phyloP scores from a whole-genome alignment of 2,329 filamentous ascomycete genomes.

The Macroventuria anomochaeta region DNA sequence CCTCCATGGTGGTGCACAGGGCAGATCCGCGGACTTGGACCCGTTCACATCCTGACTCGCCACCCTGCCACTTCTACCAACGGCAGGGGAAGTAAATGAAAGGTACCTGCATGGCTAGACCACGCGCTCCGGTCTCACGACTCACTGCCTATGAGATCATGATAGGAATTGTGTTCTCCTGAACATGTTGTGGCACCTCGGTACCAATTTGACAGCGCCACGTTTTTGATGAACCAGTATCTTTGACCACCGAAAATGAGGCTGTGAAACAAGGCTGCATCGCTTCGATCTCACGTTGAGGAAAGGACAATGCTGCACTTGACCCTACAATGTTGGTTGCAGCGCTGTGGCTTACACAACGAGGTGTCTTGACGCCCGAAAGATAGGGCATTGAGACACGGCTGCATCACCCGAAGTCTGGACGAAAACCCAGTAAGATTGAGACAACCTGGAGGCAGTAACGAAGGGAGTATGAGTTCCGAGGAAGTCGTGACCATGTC shows the following conservation, averaged over 20 bases:
- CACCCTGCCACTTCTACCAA: constrained; percentile 3
- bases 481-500: background rate
- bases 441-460: background rate
- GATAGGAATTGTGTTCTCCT: constrained; percentile 7
- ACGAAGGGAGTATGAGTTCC: background rate
- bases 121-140: constrained; percentile 9
- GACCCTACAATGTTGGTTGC: background rate
- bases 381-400: background rate
- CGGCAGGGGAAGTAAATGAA: constrained; percentile 8
- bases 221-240: background rate
- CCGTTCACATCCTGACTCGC: background rate
- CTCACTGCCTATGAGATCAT: background rate
- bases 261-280: constrained; percentile 5
- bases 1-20: constrained; percentile 7
- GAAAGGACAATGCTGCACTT: background rate
- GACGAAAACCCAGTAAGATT: background rate
- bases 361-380: background rate
- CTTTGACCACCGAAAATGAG: background rate
- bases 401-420: background rate
- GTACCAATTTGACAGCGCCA: constrained; percentile 11
- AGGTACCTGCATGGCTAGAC: constrained; percentile 11
- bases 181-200: constrained; percentile 8
- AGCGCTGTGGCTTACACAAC: background rate
- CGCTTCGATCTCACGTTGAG: background rate
- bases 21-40: constrained; percentile 2